Base-by-base conservation (phyloP, 345 rosid species). In the Xanthoceras sorbifolium region DNA sequence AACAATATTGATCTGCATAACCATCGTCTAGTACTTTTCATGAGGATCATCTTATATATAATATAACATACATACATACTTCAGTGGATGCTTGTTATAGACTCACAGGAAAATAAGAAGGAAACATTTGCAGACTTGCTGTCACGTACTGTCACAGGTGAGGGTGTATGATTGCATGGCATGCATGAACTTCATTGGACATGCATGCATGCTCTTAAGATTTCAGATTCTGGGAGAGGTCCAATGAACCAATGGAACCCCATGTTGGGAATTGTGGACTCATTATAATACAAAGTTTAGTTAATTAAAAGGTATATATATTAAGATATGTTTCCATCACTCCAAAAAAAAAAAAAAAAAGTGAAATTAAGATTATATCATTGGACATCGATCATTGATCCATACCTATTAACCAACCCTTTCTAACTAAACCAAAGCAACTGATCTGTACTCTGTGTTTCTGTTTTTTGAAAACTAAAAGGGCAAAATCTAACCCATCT, bases 281-380 rank as follows among this genome's bases (percentile, higher is more conserved):
- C 71, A 74, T 55, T 34, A 48, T 54, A 29, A 40, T 5, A 22
- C 9, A 52, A 36, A 1, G 20, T 9, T 2, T 23, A 31, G 59
- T 67, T 25, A 61, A 63, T 63, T 77, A 72, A 34, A 77, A 69
- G 71, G 55, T 29, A n/a, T n/a, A n/a, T n/a, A n/a, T n/a, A n/a
- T n/a, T n/a, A n/a, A n/a, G n/a, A n/a, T n/a, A n/a, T n/a, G n/a
- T n/a, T 63, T 89, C 87, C 69, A 92, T 87, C 86, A 77, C 77
- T 91, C 84, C 93, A 82, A 88, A 90, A 76, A 78, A 75, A 90
- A 82, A 91, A 82, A 88, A 90, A 76, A 78, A 75, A 90, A 82
- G 91, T 80, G 89, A 87, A 88, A 82, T 84, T 90, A 76, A 87
- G 91, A 76, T 32, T 68, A n/a, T 77, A 32, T 32, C 36, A 1